These are phyloP conservation scores for Raphanus raphanistrum DNA, from an alignment of 345 rosid species.

Conservation along the genomic window DNA sequence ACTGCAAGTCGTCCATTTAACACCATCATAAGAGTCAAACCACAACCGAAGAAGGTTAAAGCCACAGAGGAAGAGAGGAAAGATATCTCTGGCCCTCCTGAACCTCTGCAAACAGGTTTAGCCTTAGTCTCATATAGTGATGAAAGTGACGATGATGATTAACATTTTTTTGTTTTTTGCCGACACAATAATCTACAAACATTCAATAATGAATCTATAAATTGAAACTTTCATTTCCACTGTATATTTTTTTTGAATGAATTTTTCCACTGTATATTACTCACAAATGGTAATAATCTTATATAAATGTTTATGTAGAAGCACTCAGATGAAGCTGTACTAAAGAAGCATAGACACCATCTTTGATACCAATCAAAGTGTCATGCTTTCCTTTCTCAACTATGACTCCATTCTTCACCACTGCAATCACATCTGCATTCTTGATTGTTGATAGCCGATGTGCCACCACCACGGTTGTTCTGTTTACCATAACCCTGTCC, in stretches of 20 bases:
- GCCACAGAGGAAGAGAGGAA: conserved; percentile 36
- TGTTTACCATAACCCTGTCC: conserved; percentile 53
- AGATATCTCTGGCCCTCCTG: conserved; percentile 23
- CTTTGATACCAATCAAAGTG: conserved; percentile 43
- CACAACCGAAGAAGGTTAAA: conserved; percentile 76
- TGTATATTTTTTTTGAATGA: too few species aligned
- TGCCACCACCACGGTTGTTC: conserved; percentile 65
- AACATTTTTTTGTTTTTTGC: conserved; percentile 9
- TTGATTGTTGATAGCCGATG: conserved; percentile 66
- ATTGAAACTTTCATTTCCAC: background rate
- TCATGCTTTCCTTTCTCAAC: conserved; percentile 70
- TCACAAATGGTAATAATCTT: conserved; percentile 1
- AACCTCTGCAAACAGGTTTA: conserved; percentile 48
- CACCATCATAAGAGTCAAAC: conserved; percentile 71
- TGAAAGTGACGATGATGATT: conserved; percentile 73
- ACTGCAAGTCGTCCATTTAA: conserved; percentile 27
- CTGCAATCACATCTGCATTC: conserved; percentile 61
- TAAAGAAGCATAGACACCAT: conserved; percentile 63
- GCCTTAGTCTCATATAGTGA: conserved; percentile 85
- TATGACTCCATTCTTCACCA: conserved; percentile 57
- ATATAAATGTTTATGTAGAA: conserved; percentile 25
- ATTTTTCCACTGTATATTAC: background rate
- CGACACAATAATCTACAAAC: conserved; percentile 5
- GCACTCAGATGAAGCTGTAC: conserved; percentile 54
- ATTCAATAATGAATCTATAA: background rate